These are phyloP conservation scores for Biscutella laevigata DNA, from an alignment of 441 rosid species.

Conservation along the genomic window DNA sequence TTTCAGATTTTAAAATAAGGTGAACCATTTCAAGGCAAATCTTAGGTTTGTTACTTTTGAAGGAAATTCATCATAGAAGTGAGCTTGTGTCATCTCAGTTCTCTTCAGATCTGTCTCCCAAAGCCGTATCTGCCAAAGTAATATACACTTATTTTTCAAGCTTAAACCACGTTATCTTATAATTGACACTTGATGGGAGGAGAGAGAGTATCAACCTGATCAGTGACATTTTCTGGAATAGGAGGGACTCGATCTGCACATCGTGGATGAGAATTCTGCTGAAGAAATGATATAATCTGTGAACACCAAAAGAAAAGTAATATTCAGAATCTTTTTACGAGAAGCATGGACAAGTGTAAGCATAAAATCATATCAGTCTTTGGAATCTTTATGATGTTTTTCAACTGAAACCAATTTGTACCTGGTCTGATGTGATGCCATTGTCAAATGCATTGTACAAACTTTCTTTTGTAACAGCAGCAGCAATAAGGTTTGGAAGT, in stretches of 20 bases:
- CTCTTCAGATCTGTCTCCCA: slow-evolving; percentile 94
- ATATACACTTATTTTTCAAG: background rate
- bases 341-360: background rate
- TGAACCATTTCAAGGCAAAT: too few relatives aligned
- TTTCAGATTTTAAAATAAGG: too few relatives aligned
- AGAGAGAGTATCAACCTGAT: slow-evolving; percentile 52
- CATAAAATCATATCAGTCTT: background rate
- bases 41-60: slow-evolving; percentile 58
- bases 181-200: background rate
- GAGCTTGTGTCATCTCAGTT: slow-evolving; percentile 71
- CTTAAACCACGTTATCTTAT: background rate
- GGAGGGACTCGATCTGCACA: slow-evolving; percentile 68
- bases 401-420: slow-evolving; percentile 18
- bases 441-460: slow-evolving; percentile 81
- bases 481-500: slow-evolving; percentile 89
- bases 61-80: slow-evolving; percentile 83
- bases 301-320: background rate
- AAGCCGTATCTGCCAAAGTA: slow-evolving; percentile 55
- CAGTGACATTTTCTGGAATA: slow-evolving; percentile 91
- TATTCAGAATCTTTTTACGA: background rate
- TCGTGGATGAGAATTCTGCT: slow-evolving; percentile 89
- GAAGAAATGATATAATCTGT: slow-evolving; percentile 84
- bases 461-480: slow-evolving; percentile 84
- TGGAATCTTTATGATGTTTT: background rate
- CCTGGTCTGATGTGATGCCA: slow-evolving; percentile 91